Conservation (phyloP, 2,329 filamentous ascomycete species). For the Verticillium tricorpus region DNA sequence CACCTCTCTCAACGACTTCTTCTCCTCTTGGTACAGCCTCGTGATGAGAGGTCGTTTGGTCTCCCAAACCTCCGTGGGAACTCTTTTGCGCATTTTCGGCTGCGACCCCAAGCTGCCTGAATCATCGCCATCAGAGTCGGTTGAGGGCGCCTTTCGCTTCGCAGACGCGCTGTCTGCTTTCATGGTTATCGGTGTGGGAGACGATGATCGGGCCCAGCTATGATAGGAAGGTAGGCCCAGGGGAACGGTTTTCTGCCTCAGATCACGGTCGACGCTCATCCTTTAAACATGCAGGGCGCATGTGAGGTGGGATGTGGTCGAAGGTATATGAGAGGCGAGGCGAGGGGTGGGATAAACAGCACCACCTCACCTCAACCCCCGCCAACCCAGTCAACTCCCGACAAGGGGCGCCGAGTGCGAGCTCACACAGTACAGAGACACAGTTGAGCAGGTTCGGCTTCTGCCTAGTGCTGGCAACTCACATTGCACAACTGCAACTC, state of each 20-base stretch:
- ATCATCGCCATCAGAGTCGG: conserved; percentile 23
- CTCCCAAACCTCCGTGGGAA: conserved; percentile 27
- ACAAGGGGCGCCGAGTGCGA: background rate
- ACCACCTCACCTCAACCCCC: background rate
- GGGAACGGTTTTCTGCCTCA: background rate
- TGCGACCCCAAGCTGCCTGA: conserved; percentile 15
- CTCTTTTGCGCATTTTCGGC: conserved; percentile 19
- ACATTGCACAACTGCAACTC: background rate
- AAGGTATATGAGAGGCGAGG: background rate
- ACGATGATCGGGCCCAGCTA: background rate
- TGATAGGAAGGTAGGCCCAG: background rate
- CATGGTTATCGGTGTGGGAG: background rate
- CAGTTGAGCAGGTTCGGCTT: background rate
- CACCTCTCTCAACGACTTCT: conserved; percentile 34
- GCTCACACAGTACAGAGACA: background rate
- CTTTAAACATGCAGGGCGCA: background rate
- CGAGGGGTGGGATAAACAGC: background rate
- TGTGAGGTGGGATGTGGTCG: background rate
- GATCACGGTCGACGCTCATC: background rate
- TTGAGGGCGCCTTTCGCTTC: conserved; percentile 18
- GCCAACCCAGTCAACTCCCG: background rate
- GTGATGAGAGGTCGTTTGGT: conserved; percentile 30
- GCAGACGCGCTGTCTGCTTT: background rate
- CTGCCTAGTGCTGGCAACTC: background rate
- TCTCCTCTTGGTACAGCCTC: conserved; percentile 33